phyloP scores from a whole-genome alignment of 257 asterid genomes.

The Misopates orontium region DNA sequence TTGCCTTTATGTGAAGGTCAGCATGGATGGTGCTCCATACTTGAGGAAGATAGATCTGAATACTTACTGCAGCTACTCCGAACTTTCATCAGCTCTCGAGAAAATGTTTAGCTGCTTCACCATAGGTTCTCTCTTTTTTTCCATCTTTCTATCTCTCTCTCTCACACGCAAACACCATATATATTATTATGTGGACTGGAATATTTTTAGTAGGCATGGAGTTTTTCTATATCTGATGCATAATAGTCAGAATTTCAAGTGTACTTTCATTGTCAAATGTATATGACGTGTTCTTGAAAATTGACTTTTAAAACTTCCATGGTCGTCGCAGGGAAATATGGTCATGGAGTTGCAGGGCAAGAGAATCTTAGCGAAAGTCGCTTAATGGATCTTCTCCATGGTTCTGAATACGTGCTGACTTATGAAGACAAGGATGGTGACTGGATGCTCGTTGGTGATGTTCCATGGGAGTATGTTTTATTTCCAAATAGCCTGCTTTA shows the following conservation, averaged over 20 bases:
- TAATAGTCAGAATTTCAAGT: not conserved
- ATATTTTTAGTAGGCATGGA: too few species aligned
- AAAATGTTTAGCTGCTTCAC: conserved; percentile 85
- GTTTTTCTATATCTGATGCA: too few species aligned
- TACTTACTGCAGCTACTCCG: conserved; percentile 52
- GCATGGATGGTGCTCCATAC: conserved; percentile 95
- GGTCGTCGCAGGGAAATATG: conserved; percentile 53
- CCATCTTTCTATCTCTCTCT: not conserved
- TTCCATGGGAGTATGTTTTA: conserved; percentile 79
- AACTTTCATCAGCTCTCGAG: conserved; percentile 75
- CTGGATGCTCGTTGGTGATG: conserved; percentile 94
- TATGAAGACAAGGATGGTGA: conserved; percentile 83
- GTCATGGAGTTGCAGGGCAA: conserved; percentile 47
- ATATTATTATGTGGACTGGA: too few species aligned
- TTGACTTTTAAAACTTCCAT: conserved; percentile 1
- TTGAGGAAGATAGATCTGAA: conserved; percentile 78
- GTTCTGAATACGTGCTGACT: conserved; percentile 70
- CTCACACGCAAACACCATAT: too few species aligned
- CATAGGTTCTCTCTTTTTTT: conserved; percentile 45
- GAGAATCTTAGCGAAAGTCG: conserved; percentile 55
- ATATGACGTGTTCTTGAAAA: not conserved
- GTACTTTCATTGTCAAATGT: not conserved
- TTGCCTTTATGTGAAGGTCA: conserved; percentile 73
- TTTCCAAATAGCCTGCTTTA: not conserved
- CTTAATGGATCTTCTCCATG: conserved; percentile 61